Percentiles rank a stretch among this genome's conserved stretches.
Evolutionary conservation across 345 rosid species (phyloP).

Genomic region (Chamaenerion angustifolium): DNA sequence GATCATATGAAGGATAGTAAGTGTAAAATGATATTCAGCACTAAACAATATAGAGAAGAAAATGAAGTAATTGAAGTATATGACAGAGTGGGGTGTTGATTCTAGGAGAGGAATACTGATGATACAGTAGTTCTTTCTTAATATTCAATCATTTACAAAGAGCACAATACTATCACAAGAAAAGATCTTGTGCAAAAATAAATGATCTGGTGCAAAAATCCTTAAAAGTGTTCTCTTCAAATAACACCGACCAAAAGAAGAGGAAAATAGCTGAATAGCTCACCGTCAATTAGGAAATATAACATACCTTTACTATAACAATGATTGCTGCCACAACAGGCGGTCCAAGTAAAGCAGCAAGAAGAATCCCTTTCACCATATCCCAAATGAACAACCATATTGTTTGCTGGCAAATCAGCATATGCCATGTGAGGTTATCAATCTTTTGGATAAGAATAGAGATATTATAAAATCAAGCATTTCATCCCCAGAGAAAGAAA

Average conservation of each 20-base stretch:
- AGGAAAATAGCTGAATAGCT: not conserved
- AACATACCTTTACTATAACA: conserved; percentile 64
- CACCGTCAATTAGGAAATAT: conserved; percentile 5
- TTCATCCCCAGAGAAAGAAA: no score
- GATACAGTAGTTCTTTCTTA: no score
- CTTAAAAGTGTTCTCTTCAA: not conserved
- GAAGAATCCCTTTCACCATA: conserved; percentile 61
- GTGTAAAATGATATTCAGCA: not conserved
- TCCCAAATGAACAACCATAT: conserved; percentile 87
- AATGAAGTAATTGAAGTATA: no score
- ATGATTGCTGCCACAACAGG: conserved; percentile 81
- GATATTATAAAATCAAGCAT: not conserved
- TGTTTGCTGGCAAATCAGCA: conserved; percentile 64
- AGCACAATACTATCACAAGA: no score
- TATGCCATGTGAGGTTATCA: conserved; percentile 3
- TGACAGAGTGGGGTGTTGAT: no score
- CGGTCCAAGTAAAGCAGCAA: conserved; percentile 71
- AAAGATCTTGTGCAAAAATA: no score
- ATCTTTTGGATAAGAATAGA: not conserved
- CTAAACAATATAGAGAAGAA: no score
- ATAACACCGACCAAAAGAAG: not conserved
- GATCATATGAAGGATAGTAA: not conserved
- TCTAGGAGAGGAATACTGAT: no score
- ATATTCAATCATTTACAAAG: no score
- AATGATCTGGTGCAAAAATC: no score